A percentile compares a stretch with the other conserved stretches of the same genome.
phyloP scores from a whole-genome alignment of 1,139 yeast genomes.

The Diutina siamensis region DNA sequence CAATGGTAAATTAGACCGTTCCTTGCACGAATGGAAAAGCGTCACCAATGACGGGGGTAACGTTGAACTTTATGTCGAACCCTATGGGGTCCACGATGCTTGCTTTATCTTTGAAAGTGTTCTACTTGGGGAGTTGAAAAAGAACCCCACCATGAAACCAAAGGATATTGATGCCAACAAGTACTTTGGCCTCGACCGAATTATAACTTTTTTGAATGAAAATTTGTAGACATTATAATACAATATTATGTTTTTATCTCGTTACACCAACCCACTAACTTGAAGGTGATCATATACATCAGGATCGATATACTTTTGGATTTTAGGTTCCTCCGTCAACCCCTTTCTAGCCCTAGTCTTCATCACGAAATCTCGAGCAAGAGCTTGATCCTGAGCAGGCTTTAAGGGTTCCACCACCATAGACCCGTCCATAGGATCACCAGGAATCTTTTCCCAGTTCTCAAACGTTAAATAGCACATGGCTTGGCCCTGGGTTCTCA shows the following conservation, averaged over 20 bases:
- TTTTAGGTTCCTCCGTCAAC: conserved; percentile 61
- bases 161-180: conserved; percentile 11
- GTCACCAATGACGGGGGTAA: conserved; percentile 5
- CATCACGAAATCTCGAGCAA: conserved; percentile 81
- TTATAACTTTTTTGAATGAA: conserved; percentile 9
- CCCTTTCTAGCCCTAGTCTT: conserved; percentile 89
- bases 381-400: conserved; percentile 57
- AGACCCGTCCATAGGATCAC: conserved; percentile 73
- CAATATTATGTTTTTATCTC: neutral
- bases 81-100: conserved; percentile 35
- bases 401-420: conserved; percentile 56
- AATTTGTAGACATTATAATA: conserved; percentile 1
- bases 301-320: conserved; percentile 58
- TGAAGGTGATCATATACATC: conserved; percentile 44
- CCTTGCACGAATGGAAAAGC: neutral
- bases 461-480: conserved; percentile 54
- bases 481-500: conserved; percentile 72
- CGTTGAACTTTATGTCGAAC: conserved; percentile 23
- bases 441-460: conserved; percentile 76
- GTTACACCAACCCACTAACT: conserved; percentile 28
- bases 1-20: neutral
- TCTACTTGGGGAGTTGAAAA: conserved; percentile 7
- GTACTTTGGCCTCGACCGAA: conserved; percentile 9
- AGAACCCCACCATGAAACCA: conserved; percentile 8
- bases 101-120: conserved; percentile 23